Conservation (phyloP, 2,329 filamentous ascomycete genomes). For the Monilinia aucupariae region DNA sequence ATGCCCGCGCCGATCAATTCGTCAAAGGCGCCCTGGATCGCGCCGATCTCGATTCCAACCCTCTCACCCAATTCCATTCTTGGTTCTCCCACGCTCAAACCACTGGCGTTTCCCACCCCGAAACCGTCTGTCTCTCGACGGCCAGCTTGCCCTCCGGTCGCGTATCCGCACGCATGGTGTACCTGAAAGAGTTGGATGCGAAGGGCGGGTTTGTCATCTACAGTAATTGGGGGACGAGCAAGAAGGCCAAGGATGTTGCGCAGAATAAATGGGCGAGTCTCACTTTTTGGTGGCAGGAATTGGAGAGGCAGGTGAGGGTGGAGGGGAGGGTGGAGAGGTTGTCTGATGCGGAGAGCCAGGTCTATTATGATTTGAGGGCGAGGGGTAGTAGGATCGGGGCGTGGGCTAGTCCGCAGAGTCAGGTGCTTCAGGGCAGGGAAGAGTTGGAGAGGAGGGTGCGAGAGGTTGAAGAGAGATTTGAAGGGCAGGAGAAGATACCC, state of each 20-base stretch:
- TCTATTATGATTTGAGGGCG: slow-evolving; percentile 62
- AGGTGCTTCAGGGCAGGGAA: slow-evolving; percentile 64
- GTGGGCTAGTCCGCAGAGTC: slow-evolving; percentile 88
- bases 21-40: slow-evolving; percentile 57
- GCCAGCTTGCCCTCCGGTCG: slow-evolving; percentile 76
- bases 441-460: slow-evolving; percentile 72
- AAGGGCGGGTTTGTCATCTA: slow-evolving; percentile 79
- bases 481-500: slow-evolving; percentile 71
- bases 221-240: slow-evolving; percentile 80
- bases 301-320: slow-evolving; percentile 86
- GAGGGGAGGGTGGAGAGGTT: slow-evolving; percentile 72
- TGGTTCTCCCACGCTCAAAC: slow-evolving; percentile 77
- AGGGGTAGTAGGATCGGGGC: slow-evolving; percentile 81
- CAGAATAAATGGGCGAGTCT: slow-evolving; percentile 74
- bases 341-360: slow-evolving; percentile 63
- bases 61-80: slow-evolving; percentile 76
- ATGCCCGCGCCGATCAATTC: slow-evolving; percentile 71
- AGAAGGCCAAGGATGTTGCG: slow-evolving; percentile 61
- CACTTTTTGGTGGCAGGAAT: slow-evolving; percentile 82
- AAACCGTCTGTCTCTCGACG: slow-evolving; percentile 84
- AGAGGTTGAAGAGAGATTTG: slow-evolving; percentile 71
- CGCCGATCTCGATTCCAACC: slow-evolving; percentile 57
- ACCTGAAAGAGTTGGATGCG: slow-evolving; percentile 87
- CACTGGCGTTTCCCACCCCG: slow-evolving; percentile 63
- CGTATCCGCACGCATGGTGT: slow-evolving; percentile 80